Evolutionary conservation across 108 stramenopile species (phyloP), one percentile per base, ranked within the genome.

Genomic region (Pseudonitzschia delicatissima): DNA sequence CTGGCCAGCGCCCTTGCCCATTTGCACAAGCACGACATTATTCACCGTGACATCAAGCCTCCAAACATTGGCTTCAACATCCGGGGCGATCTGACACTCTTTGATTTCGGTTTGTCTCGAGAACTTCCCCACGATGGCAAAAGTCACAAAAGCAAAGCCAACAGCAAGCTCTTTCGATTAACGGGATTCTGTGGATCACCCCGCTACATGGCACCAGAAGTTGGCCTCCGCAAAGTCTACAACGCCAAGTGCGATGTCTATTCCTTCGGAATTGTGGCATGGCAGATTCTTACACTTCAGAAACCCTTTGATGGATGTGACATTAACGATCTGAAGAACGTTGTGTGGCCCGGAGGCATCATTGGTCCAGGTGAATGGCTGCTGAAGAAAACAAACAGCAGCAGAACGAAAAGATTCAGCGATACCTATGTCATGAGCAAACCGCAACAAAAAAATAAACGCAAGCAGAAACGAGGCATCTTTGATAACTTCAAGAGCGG

Each of bases 201-300:
- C 20, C 81, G 86, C 2, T 87, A 84, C 62, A 87, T 87, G 83
- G 72, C 78, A 8, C 83, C 83, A 3, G 88, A 90, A 59, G 76
- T 82, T 29, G 78, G 78, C 9, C 37, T 53, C 3, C 68, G 66
- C n/a, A 60, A 55, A 32, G 21, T 12, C 23, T 77, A 74, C 52
- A 77, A 75, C 29, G 36, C 71, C 20, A 71, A 64, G 42, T 73
- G 68, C 15, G 85, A 86, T 58, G 80, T 82, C 29, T 86, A 86
- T 51, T 76, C 73, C 9, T 78, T 86, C 47, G 82, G 79, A 17
- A 34, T 86, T 3, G 27, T 81, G 15, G 50, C 82, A 36, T 86
- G 69, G 62, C 76, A 86, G 66, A 66, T 82, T 25, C 27, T 51
- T 3, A 23, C 27, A 7, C 21, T 51, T 12, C 48, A 2, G 1